These are phyloP conservation scores for Apiotrichum siamense DNA, from an alignment of 1,284 basidiomycete genomes.

Conservation along the genomic window DNA sequence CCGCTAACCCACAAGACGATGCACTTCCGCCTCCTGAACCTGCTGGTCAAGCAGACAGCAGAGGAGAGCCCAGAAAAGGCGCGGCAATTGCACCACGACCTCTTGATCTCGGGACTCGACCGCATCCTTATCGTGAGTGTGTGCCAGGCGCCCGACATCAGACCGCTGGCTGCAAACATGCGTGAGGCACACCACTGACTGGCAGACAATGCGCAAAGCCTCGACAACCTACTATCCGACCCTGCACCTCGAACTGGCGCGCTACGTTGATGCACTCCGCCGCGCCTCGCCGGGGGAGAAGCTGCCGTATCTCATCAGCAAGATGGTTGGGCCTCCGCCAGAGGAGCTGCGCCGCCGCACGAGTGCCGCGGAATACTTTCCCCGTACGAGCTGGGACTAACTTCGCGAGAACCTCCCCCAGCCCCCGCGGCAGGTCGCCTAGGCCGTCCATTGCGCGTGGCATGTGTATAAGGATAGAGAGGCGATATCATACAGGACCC, in stretches of 20 bases:
- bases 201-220: conserved; percentile 84
- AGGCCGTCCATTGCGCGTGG: too few species aligned
- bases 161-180: too few species aligned
- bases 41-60: conserved; percentile 59
- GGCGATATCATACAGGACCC: too few species aligned
- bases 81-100: conserved; percentile 68
- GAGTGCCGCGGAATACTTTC: conserved; percentile 14
- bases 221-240: conserved; percentile 87
- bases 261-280: conserved; percentile 64
- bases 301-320: conserved; percentile 41
- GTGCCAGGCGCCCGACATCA: neutral
- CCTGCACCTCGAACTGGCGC: conserved; percentile 80
- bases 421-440: neutral
- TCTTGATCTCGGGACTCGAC: conserved; percentile 83
- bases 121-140: conserved; percentile 46
- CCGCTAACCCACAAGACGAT: conserved; percentile 56
- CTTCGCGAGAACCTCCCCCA: neutral
- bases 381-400: conserved; percentile 2
- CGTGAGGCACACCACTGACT: conserved; percentile 2
- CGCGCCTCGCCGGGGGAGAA: conserved; percentile 26
- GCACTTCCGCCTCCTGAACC: conserved; percentile 76
- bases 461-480: too few species aligned
- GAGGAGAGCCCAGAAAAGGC: conserved; percentile 61
- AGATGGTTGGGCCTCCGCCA: conserved; percentile 41
- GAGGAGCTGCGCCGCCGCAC: conserved; percentile 23